A percentile compares a stretch with the other conserved stretches of the same genome.
phyloP scores from a whole-genome alignment of 2,329 filamentous ascomycete genomes.

The Sclerotinia minor region DNA sequence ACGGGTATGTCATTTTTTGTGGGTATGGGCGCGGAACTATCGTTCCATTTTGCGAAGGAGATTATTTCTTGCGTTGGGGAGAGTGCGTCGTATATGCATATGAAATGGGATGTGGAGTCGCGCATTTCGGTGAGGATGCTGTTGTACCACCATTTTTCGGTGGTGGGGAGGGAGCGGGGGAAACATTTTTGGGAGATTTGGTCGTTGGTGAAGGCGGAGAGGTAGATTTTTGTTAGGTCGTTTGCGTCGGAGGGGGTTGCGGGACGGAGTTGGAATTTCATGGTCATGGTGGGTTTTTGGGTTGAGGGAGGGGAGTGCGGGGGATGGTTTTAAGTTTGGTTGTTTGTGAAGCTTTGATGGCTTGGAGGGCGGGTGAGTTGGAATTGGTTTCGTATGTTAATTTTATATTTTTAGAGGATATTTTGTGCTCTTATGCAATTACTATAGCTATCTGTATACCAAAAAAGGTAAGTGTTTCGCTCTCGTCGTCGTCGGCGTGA shows the following conservation, averaged over 20 bases:
- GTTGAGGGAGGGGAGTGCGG: background rate
- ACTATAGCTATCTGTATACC: background rate
- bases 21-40: constrained; percentile 35
- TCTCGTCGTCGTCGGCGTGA: background rate
- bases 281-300: constrained; percentile 31
- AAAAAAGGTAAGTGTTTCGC: background rate
- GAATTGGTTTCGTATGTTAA: background rate
- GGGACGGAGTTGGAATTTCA: constrained; percentile 42
- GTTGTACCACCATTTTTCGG: constrained; percentile 44
- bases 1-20: constrained; percentile 36
- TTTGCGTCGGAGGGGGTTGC: constrained; percentile 47
- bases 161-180: constrained; percentile 34
- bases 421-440: background rate
- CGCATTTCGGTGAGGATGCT: constrained; percentile 45
- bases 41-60: constrained; percentile 52
- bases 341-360: background rate
- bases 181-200: constrained; percentile 46
- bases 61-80: constrained; percentile 41
- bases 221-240: constrained; percentile 47
- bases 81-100: constrained; percentile 45
- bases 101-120: constrained; percentile 44
- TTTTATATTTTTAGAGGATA: fast-evolving
- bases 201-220: constrained; percentile 48
- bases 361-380: background rate
- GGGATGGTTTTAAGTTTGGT: background rate